Percentiles rank a stretch among this genome's conserved stretches.
These are phyloP conservation scores for Flaveria sonorensis DNA, from an alignment of 129 eudicot species.

Conservation along the genomic window DNA sequence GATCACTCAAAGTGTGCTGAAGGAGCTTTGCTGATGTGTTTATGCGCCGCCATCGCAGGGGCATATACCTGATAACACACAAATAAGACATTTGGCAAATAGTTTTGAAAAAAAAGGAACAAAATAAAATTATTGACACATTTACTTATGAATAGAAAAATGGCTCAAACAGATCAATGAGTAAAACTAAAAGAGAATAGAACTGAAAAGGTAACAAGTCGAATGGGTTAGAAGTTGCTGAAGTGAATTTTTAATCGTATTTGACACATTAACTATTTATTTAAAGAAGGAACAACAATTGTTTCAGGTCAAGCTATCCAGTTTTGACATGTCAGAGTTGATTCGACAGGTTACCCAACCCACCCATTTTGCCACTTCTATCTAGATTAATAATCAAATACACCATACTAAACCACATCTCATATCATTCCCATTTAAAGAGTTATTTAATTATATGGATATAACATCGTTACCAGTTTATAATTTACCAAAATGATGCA, in stretches of 20 bases:
- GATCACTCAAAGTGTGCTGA: conserved; percentile 54
- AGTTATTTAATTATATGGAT: not conserved
- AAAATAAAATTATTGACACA: not conserved
- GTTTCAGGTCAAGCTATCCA: not conserved
- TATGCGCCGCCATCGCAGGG: conserved; percentile 77
- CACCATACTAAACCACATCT: not conserved
- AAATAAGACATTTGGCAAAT: not conserved
- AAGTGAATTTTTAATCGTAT: not conserved
- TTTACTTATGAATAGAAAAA: not conserved
- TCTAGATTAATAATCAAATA: not conserved
- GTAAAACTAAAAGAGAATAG: not conserved
- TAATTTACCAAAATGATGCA: not conserved
- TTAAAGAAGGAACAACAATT: not conserved
- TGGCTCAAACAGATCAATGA: not conserved
- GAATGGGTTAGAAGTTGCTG: not conserved
- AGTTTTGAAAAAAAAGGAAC: not conserved
- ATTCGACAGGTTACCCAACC: not conserved
- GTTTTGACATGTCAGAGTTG: not conserved
- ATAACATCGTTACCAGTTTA: not conserved
- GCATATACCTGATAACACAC: conserved; percentile 50
- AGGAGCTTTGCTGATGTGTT: conserved; percentile 52
- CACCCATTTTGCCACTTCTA: not conserved
- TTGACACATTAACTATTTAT: not conserved
- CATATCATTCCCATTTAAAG: not conserved
- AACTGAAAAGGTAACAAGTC: not conserved